phyloP scores from a whole-genome alignment of 495 filamentous ascomycete species.

The Lophiostoma macrostomum region DNA sequence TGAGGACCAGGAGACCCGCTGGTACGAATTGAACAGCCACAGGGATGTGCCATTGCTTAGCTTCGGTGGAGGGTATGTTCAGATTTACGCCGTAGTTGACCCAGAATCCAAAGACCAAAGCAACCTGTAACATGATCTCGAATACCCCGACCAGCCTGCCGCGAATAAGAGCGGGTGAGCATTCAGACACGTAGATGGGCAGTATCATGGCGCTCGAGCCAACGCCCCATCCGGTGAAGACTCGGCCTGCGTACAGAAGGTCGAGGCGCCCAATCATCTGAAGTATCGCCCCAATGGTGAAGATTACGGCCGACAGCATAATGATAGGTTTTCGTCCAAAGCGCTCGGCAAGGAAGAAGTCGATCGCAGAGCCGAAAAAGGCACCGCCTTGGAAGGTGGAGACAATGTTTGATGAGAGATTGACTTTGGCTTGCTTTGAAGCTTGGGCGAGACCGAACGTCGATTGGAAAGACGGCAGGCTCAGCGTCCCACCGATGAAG shows the following conservation, averaged over 20 bases:
- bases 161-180: slow-evolving; percentile 40
- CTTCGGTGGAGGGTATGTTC: slow-evolving; percentile 41
- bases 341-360: slow-evolving; percentile 16
- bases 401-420: slow-evolving; percentile 48
- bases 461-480: neutral
- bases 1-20: slow-evolving; percentile 49
- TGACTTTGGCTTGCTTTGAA: neutral
- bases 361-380: slow-evolving; percentile 27
- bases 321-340: slow-evolving; percentile 19
- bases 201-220: slow-evolving; percentile 37
- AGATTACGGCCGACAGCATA: slow-evolving; percentile 18
- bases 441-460: neutral
- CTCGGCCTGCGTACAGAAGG: slow-evolving; percentile 42
- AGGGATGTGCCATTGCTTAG: slow-evolving; percentile 53
- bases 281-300: slow-evolving; percentile 25
- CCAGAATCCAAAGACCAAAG: slow-evolving; percentile 61
- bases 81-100: slow-evolving; percentile 45
- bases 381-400: slow-evolving; percentile 52
- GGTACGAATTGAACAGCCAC: no score
- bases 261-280: no score
- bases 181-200: slow-evolving; percentile 44
- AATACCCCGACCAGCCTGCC: slow-evolving; percentile 57
- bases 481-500: neutral
- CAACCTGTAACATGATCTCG: slow-evolving; percentile 68
- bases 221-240: slow-evolving; percentile 40